Percentiles rank a stretch among this genome's conserved stretches.
Evolutionary conservation across 139 green algal genomes (phyloP).

Genomic region (Chlamydomonas sphaeroides): DNA sequence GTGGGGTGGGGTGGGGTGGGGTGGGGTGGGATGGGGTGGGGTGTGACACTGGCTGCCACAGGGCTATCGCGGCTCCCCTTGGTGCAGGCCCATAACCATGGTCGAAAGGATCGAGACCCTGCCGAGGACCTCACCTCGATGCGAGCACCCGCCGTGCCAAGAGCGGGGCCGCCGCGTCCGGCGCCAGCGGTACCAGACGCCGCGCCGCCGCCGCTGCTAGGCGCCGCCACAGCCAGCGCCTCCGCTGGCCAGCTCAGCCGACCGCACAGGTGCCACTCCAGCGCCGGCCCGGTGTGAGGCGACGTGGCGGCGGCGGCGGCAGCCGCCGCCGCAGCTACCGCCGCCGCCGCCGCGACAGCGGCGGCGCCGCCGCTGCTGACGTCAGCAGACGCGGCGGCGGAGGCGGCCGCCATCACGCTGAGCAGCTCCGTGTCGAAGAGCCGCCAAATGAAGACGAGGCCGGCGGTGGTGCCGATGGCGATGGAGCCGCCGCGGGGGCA

Average conservation of each 20-base stretch:
- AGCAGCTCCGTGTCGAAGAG: neutral
- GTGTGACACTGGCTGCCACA: too few relatives aligned
- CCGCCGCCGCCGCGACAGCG: neutral
- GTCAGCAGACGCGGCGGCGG: too few relatives aligned
- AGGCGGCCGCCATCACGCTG: neutral
- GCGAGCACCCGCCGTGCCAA: too few relatives aligned
- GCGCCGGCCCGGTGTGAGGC: neutral
- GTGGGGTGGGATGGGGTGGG: too few relatives aligned
- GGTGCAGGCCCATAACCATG: too few relatives aligned
- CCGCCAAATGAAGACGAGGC: constrained; percentile 27
- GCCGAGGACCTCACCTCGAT: too few relatives aligned
- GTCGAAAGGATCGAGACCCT: too few relatives aligned
- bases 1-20: too few relatives aligned
- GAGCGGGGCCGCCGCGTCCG: too few relatives aligned
- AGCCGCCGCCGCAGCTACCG: neutral
- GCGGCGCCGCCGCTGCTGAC: neutral
- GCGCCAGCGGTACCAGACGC: too few relatives aligned
- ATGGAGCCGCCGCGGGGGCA: constrained; percentile 18
- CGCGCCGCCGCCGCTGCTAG: too few relatives aligned
- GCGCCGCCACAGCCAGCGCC: neutral
- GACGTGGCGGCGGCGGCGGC: neutral
- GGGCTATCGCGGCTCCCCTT: too few relatives aligned
- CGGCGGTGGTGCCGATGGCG: constrained; percentile 1
- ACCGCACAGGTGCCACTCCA: constrained; percentile 37
- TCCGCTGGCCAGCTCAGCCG: constrained; percentile 20